A percentile compares a stretch with the other conserved stretches of the same genome.
Conservation (phyloP, 2,329 filamentous ascomycete genomes). For the Teratosphaeria destructans region DNA sequence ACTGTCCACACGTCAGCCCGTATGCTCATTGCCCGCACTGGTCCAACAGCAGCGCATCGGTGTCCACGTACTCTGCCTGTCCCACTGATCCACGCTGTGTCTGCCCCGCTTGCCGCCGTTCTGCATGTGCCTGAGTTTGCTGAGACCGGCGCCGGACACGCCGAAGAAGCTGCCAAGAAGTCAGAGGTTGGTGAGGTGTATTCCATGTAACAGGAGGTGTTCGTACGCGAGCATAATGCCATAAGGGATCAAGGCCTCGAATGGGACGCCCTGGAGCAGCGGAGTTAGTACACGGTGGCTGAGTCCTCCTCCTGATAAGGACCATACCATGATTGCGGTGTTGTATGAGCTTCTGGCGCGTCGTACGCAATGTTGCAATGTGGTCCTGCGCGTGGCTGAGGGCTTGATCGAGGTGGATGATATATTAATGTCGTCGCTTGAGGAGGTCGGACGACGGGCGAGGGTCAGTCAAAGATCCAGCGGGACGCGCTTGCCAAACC, state of each 20-base stretch:
- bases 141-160: slow-evolving; percentile 48
- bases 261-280: slow-evolving; percentile 50
- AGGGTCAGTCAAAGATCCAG: neutral
- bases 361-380: neutral
- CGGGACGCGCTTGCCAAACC: neutral
- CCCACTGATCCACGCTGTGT: slow-evolving; percentile 53
- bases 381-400: neutral
- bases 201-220: neutral
- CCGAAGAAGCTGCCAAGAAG: slow-evolving; percentile 41
- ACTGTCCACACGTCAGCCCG: slow-evolving; percentile 32
- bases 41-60: neutral
- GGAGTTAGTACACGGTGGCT: neutral
- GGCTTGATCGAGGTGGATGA: neutral
- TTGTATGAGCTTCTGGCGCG: neutral
- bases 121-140: slow-evolving; percentile 47
- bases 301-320: neutral
- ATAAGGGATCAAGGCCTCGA: slow-evolving; percentile 34
- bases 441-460: neutral
- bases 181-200: neutral
- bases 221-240: slow-evolving; percentile 5
- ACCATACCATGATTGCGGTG: slow-evolving; percentile 5
- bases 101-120: slow-evolving; percentile 54
- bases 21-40: neutral
- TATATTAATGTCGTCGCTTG: neutral
- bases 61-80: slow-evolving; percentile 42